Evolutionary conservation across 2,329 filamentous ascomycete species (phyloP).

Genomic region (Orbilia ellipsospora): DNA sequence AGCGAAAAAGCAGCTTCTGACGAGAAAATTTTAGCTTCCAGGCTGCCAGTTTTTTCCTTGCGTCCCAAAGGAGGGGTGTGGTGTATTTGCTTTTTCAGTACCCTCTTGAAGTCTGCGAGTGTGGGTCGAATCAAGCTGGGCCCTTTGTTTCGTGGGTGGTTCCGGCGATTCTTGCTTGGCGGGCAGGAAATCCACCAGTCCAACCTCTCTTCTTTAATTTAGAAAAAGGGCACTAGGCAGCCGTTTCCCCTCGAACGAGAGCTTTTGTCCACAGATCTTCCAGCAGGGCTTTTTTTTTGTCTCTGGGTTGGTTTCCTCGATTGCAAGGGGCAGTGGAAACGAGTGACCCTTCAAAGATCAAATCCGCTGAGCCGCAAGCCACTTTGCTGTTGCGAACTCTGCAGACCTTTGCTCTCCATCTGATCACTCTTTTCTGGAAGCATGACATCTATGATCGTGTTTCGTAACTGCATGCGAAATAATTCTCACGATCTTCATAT

Average conservation of each 20-base stretch:
- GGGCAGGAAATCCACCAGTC: conserved; percentile 6
- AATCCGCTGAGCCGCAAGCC: conserved; percentile 30
- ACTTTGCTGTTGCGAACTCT: neutral
- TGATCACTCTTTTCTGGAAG: conserved; percentile 37
- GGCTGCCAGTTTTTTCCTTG: conserved; percentile 53
- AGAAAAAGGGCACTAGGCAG: conserved; percentile 41
- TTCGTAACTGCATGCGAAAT: conserved; percentile 19
- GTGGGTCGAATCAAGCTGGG: conserved; percentile 1
- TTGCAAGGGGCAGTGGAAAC: conserved; percentile 7
- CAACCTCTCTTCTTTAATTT: conserved; percentile 50
- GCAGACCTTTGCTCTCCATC: conserved; percentile 13
- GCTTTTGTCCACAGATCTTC: conserved; percentile 10
- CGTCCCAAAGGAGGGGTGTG: conserved; percentile 17
- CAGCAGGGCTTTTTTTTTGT: conserved; percentile 7
- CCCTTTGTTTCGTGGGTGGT: conserved; percentile 50
- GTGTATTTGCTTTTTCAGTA: conserved; percentile 50
- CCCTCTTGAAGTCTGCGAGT: conserved; percentile 1
- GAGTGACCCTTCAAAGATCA: neutral
- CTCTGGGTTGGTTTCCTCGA: conserved; percentile 31
- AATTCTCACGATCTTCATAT: conserved; percentile 16
- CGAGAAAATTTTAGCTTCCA: conserved; percentile 56
- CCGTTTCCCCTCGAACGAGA: conserved; percentile 24
- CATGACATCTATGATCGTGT: conserved; percentile 30
- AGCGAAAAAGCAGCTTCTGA: conserved; percentile 47
- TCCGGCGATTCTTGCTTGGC: conserved; percentile 39